Evolutionary conservation across 1,284 basidiomycete species (phyloP).

Genomic region (Pascua guehoae): DNA sequence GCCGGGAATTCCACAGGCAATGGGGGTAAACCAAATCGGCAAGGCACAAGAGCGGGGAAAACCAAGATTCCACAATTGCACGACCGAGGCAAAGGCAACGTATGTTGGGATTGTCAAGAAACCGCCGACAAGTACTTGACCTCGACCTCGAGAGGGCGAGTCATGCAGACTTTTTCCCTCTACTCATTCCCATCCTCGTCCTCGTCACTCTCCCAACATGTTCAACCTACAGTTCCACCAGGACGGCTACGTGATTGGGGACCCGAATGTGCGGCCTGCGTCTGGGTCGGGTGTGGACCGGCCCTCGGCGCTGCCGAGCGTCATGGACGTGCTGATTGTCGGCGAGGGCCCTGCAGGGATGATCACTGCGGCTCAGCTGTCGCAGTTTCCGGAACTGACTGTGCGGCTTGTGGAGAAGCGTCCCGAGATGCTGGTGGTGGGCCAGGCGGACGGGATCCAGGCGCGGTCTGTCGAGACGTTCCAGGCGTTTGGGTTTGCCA

Average conservation of each 20-base stretch:
- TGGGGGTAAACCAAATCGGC: too few species aligned
- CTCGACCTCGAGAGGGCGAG: too few species aligned
- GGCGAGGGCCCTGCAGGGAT: conserved; percentile 11
- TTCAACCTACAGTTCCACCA: conserved; percentile 7
- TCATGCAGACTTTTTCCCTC: too few species aligned
- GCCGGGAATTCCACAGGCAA: too few species aligned
- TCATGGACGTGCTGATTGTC: conserved; percentile 10
- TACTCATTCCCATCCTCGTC: not conserved
- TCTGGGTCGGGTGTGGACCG: conserved; percentile 2
- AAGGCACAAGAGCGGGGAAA: too few species aligned
- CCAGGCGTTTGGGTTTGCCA: conserved; percentile 11
- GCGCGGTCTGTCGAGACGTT: conserved; percentile 9
- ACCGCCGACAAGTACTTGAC: too few species aligned
- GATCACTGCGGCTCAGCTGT: conserved; percentile 5
- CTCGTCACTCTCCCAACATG: not conserved
- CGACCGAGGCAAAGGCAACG: too few species aligned
- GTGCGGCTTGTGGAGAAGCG: conserved; percentile 10
- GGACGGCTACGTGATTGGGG: conserved; percentile 6
- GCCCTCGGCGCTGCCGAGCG: not conserved
- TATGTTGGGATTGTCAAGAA: too few species aligned
- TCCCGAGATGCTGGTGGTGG: conserved; percentile 3
- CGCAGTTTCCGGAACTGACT: conserved; percentile 5
- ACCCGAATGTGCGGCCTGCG: conserved; percentile 3
- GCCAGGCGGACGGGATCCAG: conserved; percentile 12
- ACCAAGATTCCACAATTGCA: too few species aligned